A percentile compares a stretch with the other conserved stretches of the same genome.
Conservation (phyloP, 139 green algal genomes). For the Closterium sp. region DNA sequence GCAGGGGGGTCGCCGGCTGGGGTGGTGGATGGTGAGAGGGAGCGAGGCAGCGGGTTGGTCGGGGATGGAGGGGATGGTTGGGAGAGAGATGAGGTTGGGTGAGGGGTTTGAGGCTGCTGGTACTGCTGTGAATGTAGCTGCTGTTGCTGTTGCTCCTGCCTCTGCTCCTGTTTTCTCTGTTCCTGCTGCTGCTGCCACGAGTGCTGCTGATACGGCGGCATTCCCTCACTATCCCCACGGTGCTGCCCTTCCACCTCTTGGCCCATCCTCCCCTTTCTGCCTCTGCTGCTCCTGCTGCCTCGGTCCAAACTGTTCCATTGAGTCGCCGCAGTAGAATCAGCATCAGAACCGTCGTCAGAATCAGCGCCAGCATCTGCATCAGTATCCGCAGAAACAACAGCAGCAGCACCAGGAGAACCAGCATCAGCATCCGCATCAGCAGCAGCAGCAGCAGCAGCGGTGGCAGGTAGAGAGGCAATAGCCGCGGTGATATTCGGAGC, state of each 20-base stretch:
- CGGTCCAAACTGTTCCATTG: background rate
- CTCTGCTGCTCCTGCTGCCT: too few relatives aligned
- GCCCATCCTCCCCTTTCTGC: background rate
- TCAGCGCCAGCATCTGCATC: too few relatives aligned
- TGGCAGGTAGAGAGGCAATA: background rate
- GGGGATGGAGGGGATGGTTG: background rate
- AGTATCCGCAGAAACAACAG: background rate
- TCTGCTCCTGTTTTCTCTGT: background rate
- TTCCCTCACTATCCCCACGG: background rate
- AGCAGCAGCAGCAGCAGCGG: background rate
- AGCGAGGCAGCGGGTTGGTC: too few relatives aligned
- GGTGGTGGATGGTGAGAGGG: too few relatives aligned
- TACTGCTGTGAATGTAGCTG: background rate
- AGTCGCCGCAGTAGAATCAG: background rate
- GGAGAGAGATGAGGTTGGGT: background rate
- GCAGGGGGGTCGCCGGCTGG: too few relatives aligned
- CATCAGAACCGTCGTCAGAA: too few relatives aligned
- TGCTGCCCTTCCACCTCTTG: background rate
- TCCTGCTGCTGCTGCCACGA: background rate
- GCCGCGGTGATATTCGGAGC: slow-evolving; percentile 2
- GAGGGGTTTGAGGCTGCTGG: too few relatives aligned
- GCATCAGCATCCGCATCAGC: background rate
- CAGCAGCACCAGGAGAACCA: background rate
- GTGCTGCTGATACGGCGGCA: background rate
- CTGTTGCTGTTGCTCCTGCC: background rate